Conservation (phyloP, 2,329 filamentous ascomycete species). For the Fusarium redolens region DNA sequence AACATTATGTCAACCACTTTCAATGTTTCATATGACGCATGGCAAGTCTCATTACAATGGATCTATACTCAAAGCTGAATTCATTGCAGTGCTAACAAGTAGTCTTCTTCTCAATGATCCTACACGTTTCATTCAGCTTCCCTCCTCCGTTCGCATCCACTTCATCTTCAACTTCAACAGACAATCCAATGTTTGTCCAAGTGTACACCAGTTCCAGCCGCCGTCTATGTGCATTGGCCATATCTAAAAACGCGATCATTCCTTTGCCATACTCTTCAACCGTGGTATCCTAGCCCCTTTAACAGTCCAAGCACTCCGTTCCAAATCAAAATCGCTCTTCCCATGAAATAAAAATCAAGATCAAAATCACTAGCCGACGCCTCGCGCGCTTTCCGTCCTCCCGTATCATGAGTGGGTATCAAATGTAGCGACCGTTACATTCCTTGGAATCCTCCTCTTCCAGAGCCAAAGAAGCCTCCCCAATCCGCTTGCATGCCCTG, state of each 20-base stretch:
- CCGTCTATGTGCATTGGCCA: slow-evolving; percentile 33
- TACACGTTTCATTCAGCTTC: slow-evolving; percentile 11
- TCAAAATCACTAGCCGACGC: slow-evolving; percentile 41
- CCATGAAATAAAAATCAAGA: slow-evolving; percentile 39
- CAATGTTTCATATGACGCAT: background rate
- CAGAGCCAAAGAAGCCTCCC: slow-evolving; percentile 60
- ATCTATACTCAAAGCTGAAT: slow-evolving; percentile 19
- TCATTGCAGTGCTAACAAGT: slow-evolving; percentile 3
- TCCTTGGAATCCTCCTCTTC: slow-evolving; percentile 56
- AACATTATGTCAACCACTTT: background rate
- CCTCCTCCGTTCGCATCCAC: background rate
- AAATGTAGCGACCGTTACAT: slow-evolving; percentile 53
- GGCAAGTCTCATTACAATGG: slow-evolving; percentile 16
- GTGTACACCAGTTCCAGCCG: slow-evolving; percentile 26
- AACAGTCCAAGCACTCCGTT: slow-evolving; percentile 27
- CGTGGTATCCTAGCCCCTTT: slow-evolving; percentile 16
- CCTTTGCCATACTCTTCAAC: slow-evolving; percentile 21
- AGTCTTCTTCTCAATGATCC: slow-evolving; percentile 9
- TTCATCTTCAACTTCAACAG: background rate
- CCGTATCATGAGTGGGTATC: slow-evolving; percentile 54
- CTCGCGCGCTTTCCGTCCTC: slow-evolving; percentile 43
- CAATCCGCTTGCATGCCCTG: slow-evolving; percentile 60
- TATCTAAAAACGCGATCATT: slow-evolving; percentile 32
- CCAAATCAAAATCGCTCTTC: slow-evolving; percentile 40
- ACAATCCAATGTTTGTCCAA: slow-evolving; percentile 16